A percentile compares a stretch with the other conserved stretches of the same genome.
Conservation (phyloP, 345 rosid species). For the Dipteronia dyeriana region DNA sequence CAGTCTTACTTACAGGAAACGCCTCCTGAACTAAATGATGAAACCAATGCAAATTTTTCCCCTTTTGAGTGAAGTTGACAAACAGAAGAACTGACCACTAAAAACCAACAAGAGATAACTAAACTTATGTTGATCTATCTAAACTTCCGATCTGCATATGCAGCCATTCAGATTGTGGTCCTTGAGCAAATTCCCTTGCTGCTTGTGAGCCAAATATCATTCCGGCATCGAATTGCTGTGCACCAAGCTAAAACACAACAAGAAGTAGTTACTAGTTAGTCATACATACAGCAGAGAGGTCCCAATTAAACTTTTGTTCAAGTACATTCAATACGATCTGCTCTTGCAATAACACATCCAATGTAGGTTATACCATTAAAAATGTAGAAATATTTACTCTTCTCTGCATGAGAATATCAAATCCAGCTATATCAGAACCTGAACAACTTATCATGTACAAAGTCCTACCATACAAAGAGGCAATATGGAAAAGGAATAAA, state of each 20-base stretch:
- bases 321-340: background rate
- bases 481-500: background rate
- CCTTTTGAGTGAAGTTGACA: background rate
- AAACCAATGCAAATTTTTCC: constrained; percentile 12
- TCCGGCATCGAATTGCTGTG: constrained; percentile 56
- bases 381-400: background rate
- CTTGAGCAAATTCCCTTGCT: constrained; percentile 55
- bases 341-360: background rate
- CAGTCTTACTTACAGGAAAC: constrained; percentile 9
- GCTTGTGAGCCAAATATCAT: constrained; percentile 63
- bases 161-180: constrained; percentile 67
- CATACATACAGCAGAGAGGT: background rate
- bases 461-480: background rate
- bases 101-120: background rate
- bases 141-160: constrained; percentile 73
- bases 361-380: background rate
- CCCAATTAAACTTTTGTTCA: background rate
- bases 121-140: constrained; percentile 49
- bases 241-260: constrained; percentile 44
- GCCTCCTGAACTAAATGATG: constrained; percentile 11
- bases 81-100: constrained; percentile 8
- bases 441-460: background rate
- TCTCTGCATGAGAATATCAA: background rate
- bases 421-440: background rate
- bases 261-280: background rate